Conservation (phyloP, 2,329 filamentous ascomycete genomes). For the Penicillium sp. region DNA sequence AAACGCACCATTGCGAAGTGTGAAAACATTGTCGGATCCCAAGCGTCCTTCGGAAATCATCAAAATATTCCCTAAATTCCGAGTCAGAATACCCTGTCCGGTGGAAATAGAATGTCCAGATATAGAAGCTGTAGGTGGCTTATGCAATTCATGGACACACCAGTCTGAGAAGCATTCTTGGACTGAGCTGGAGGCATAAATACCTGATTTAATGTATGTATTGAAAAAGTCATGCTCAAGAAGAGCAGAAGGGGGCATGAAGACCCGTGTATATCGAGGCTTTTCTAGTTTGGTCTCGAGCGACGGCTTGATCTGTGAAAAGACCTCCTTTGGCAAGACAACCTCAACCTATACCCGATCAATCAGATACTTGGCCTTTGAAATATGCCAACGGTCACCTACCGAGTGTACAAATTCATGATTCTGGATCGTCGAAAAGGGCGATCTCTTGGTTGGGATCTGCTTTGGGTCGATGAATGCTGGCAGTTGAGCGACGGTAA, state of each 20-base stretch:
- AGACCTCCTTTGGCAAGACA: slow-evolving; percentile 66
- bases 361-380: background rate
- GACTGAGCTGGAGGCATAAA: background rate
- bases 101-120: background rate
- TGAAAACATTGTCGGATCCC: slow-evolving; percentile 70
- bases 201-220: slow-evolving; percentile 79
- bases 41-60: slow-evolving; percentile 79
- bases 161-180: background rate
- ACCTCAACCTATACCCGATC: slow-evolving; percentile 57
- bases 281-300: slow-evolving; percentile 46
- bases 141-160: background rate
- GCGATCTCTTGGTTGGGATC: slow-evolving; percentile 69
- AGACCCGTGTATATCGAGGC: slow-evolving; percentile 64
- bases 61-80: slow-evolving; percentile 64
- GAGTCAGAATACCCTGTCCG: background rate
- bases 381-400: slow-evolving; percentile 10
- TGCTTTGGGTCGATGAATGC: slow-evolving; percentile 69
- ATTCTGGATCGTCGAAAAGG: slow-evolving; percentile 67
- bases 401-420: slow-evolving; percentile 70
- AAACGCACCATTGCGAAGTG: slow-evolving; percentile 63
- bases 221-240: slow-evolving; percentile 75
- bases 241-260: slow-evolving; percentile 70
- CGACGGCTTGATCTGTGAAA: slow-evolving; percentile 54
- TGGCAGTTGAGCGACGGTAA: slow-evolving; percentile 66
- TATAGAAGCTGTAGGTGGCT: background rate